These are phyloP conservation scores for Spinellus fusiger DNA, from an alignment of 192 early-diverging fungal species.

Conservation along the genomic window DNA sequence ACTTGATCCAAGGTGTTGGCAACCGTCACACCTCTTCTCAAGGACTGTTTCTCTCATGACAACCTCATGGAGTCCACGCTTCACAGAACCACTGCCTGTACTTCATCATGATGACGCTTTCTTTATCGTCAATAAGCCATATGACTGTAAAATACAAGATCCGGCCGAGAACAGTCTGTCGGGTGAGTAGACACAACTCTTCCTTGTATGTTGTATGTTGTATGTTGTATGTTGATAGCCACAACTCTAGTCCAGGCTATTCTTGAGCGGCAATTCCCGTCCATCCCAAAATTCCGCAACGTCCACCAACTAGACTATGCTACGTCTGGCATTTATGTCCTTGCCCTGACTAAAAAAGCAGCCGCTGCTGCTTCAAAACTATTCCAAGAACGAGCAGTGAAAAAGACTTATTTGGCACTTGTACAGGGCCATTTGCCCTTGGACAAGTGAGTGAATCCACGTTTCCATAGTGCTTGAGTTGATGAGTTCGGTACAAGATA, in stretches of 20 bases:
- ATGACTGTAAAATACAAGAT: constrained; percentile 24
- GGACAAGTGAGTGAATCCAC: constrained; percentile 14
- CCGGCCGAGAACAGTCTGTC: not conserved
- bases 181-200: not conserved
- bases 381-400: constrained; percentile 24
- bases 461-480: not conserved
- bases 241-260: constrained; percentile 15
- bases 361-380: constrained; percentile 21
- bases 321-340: constrained; percentile 33
- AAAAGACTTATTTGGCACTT: constrained; percentile 34
- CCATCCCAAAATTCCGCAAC: constrained; percentile 25
- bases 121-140: constrained; percentile 35
- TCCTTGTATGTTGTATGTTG: not conserved
- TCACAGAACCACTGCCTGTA: not conserved
- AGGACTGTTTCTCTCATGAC: not conserved
- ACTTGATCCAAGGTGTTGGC: too few relatives aligned
- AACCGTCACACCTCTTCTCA: too few relatives aligned
- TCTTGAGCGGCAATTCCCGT: constrained; percentile 20
- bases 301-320: constrained; percentile 39
- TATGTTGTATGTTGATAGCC: too few relatives aligned
- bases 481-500: constrained; percentile 8
- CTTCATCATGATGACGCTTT: constrained; percentile 26
- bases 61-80: not conserved
- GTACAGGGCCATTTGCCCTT: constrained; percentile 26
- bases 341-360: constrained; percentile 28